phyloP scores from a whole-genome alignment of 768 basidiomycete species.

The Phylloporus arenicola region DNA sequence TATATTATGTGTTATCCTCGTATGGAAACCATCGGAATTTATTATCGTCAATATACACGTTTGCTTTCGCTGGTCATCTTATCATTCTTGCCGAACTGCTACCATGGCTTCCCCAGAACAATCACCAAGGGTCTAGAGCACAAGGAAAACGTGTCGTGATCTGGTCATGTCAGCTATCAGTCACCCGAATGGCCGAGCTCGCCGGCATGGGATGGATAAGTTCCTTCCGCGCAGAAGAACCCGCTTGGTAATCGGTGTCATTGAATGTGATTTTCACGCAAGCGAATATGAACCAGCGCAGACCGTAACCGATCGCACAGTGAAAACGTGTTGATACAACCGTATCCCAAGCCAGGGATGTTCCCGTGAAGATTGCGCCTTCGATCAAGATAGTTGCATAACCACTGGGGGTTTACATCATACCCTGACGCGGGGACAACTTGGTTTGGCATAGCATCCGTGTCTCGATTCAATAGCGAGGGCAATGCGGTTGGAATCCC shows the following conservation, averaged over 20 bases:
- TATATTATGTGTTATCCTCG: slow-evolving; percentile 8
- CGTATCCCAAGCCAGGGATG: background rate
- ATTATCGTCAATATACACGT: background rate
- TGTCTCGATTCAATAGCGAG: background rate
- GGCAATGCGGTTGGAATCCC: background rate
- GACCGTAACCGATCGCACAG: background rate
- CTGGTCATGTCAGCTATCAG: background rate
- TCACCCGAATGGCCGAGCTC: background rate
- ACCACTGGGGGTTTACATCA: background rate
- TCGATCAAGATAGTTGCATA: slow-evolving; percentile 2
- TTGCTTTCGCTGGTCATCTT: background rate
- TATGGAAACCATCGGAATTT: background rate
- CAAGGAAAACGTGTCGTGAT: background rate
- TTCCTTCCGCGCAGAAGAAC: slow-evolving; percentile 2
- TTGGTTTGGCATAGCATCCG: background rate
- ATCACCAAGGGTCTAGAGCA: background rate
- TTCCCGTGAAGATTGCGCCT: background rate
- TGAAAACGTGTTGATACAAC: slow-evolving; percentile 1
- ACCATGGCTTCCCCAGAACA: background rate
- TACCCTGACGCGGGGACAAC: background rate
- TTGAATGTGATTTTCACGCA: background rate
- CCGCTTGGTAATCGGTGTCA: background rate
- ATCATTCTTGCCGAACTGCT: background rate
- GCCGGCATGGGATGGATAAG: slow-evolving; percentile 2
- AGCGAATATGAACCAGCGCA: background rate